Evolutionary conservation across 495 filamentous ascomycete species (phyloP), one percentile per base, ranked within the genome.

Genomic region (Haplographium delicatum): DNA sequence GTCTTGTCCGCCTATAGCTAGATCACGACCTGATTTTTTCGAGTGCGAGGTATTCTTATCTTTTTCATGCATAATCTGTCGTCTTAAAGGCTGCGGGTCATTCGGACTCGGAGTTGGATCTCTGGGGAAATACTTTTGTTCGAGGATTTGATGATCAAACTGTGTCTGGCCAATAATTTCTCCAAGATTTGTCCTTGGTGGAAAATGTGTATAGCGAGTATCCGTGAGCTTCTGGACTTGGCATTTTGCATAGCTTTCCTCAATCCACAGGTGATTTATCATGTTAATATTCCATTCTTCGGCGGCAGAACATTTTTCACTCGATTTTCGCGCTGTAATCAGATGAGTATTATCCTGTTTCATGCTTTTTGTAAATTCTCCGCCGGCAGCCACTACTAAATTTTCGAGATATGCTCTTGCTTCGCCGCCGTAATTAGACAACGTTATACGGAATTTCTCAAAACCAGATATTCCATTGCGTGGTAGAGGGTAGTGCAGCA

Each of bases 381-480:
- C 93, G 4, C 94, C 94, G 2, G 85, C 70, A 15, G 89, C 89
- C 37, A 70, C 80, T 43, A 96, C 83, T 23, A 99, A 73, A 55
- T 91, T 96, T 64, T 99, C 93, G 23, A 99, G 73, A 65, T 97
- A 99, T 34, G 87, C 79, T 25, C 93, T 79, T 8, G 91, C 90
- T 65, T 99, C 94, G 15, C 93, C 93, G 24, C 87, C 86, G 62
- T 99, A 99, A 65, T 96, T 97, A 0, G 91, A 96, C 2, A 99
- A 69, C 47, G 88, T 91, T 55, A 99, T 93, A 47, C 71, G 76
- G 59, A 83, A 73, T 8, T 75, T 72, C 53, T 85, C 63, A 62
- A 97, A 96, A 1, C 87, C 91, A 0, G 86, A 83, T 15, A 99
- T 79, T 2, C 85, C 84, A 2, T 77, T 64, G 25, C 75, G 77